A percentile compares a stretch with the other conserved stretches of the same genome.
Conservation (phyloP, 352 stramenopile species). For the Pseudoperonospora humuli region DNA sequence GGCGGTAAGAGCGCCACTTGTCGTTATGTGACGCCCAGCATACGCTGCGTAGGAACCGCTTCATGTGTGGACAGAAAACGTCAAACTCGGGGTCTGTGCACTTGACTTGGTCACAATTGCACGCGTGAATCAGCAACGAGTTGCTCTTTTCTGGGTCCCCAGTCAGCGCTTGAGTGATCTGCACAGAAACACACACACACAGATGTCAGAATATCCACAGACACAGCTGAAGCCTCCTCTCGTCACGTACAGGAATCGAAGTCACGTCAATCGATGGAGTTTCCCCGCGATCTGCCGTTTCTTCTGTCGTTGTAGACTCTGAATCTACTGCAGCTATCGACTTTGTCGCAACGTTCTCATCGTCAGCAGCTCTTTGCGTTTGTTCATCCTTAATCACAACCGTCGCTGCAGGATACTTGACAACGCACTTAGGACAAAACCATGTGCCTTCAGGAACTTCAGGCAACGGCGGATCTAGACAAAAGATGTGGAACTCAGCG, state of each 20-base stretch:
- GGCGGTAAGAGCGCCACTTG: constrained; percentile 37
- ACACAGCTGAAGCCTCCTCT: not conserved
- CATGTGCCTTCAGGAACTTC: constrained; percentile 39
- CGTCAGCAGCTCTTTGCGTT: not conserved
- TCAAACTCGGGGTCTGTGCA: constrained; percentile 32
- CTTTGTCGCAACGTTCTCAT: not conserved
- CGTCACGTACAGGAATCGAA: constrained; percentile 11
- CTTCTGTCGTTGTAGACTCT: not conserved
- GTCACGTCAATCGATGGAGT: constrained; percentile 5
- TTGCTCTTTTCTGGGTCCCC: constrained; percentile 39
- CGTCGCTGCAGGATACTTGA: constrained; percentile 3
- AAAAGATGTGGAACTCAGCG: constrained; percentile 56
- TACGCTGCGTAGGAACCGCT: constrained; percentile 55
- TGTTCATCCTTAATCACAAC: constrained; percentile 17
- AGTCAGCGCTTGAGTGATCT: constrained; percentile 41
- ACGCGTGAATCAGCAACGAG: constrained; percentile 47
- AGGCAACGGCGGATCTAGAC: constrained; percentile 38
- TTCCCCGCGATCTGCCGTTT: not conserved
- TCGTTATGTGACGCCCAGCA: constrained; percentile 61
- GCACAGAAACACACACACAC: not conserved
- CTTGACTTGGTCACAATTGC: constrained; percentile 39
- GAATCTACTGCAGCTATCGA: not conserved
- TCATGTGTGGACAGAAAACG: constrained; percentile 50
- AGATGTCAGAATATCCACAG: not conserved
- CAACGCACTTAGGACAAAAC: constrained; percentile 44